These are phyloP conservation scores for Apocynum venetum DNA, from an alignment of 257 asterid species.

Conservation along the genomic window DNA sequence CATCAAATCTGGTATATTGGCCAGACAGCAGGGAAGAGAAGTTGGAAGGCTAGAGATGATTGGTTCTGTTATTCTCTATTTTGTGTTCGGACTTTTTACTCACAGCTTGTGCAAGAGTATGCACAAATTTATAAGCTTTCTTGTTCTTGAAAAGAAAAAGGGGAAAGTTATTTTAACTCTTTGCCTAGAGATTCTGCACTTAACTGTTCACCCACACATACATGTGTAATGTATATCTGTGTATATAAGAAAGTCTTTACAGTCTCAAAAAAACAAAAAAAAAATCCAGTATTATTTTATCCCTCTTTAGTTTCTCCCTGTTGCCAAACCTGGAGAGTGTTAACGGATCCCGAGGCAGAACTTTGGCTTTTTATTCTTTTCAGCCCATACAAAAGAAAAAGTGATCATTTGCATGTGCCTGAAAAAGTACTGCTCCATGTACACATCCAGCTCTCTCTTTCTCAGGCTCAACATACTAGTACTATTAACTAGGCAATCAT, in stretches of 20 bases:
- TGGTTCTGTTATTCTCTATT: neutral
- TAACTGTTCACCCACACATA: too few species aligned
- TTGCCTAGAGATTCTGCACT: neutral
- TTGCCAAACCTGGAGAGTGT: neutral
- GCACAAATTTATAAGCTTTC: neutral
- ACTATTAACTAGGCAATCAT: neutral
- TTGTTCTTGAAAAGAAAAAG: neutral
- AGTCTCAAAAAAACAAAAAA: neutral
- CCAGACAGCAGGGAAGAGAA: neutral
- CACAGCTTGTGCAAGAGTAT: neutral
- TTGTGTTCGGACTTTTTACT: neutral
- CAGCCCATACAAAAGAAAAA: neutral
- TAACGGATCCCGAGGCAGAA: conserved; percentile 22
- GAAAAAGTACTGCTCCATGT: neutral
- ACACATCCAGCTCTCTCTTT: neutral
- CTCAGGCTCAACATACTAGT: too few species aligned
- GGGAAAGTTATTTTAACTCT: neutral
- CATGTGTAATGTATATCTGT: too few species aligned
- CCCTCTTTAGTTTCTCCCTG: neutral
- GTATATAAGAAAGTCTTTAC: neutral
- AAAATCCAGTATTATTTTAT: too few species aligned
- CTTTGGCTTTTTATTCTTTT: conserved; percentile 1
- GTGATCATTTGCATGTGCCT: conserved; percentile 7
- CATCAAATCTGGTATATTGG: neutral
- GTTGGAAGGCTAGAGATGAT: neutral